A percentile compares a stretch with the other conserved stretches of the same genome.
Conservation (phyloP, 2,329 filamentous ascomycete genomes). For the Phyllosticta citrichinensis region DNA sequence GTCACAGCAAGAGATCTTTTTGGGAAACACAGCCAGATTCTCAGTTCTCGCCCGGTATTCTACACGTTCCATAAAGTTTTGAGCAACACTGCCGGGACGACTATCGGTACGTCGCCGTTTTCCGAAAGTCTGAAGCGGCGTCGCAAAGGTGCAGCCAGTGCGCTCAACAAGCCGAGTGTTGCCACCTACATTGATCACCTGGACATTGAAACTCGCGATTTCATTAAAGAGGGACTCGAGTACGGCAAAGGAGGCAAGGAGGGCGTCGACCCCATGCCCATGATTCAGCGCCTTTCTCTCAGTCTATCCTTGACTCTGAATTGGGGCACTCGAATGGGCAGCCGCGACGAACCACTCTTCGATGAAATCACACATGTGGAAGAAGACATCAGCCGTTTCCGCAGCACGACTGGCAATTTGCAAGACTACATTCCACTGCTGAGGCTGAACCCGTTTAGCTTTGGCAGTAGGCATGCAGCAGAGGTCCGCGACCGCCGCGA, state of each 20-base stretch:
- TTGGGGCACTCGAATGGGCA: conserved; percentile 53
- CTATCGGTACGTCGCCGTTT: conserved; percentile 58
- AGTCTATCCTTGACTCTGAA: conserved; percentile 56
- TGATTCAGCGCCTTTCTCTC: conserved; percentile 55
- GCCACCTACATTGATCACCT: conserved; percentile 53
- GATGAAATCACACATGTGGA: conserved; percentile 54
- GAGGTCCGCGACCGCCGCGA: conserved; percentile 53
- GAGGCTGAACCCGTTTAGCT: conserved; percentile 50
- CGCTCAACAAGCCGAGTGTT: conserved; percentile 55
- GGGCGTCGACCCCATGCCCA: conserved; percentile 55
- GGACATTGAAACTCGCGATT: conserved; percentile 53
- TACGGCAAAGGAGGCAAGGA: conserved; percentile 46
- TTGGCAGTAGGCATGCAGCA: conserved; percentile 47
- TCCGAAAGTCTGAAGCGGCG: conserved; percentile 54
- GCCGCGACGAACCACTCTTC: conserved; percentile 50
- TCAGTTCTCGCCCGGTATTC: conserved; percentile 34
- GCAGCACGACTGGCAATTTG: conserved; percentile 50
- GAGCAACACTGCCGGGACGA: conserved; percentile 56
- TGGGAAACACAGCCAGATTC: conserved; percentile 31
- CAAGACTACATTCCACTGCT: conserved; percentile 53
- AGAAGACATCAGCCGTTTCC: conserved; percentile 49
- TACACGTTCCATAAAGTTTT: conserved; percentile 44
- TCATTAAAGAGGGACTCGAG: conserved; percentile 49
- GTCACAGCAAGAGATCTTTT: conserved; percentile 32
- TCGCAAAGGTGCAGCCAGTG: conserved; percentile 55